Base-by-base conservation (phyloP, 306 rosid species). In the Fragaria ananassa region DNA sequence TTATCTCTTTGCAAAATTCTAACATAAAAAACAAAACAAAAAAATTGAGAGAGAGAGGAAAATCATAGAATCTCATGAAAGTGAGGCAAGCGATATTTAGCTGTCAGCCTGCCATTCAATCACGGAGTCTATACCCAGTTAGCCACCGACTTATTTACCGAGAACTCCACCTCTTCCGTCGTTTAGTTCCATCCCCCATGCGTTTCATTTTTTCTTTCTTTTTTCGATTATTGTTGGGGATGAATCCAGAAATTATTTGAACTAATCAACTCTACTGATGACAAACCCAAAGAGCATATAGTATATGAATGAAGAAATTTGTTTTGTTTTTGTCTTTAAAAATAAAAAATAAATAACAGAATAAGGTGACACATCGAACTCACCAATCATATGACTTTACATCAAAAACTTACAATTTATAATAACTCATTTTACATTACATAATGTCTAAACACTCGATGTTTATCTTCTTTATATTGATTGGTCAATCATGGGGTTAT, bases 81-180 rank as follows among this genome's bases (percentile, higher is more conserved):
- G 51, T 56, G 58, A 39, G 67, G 27, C 7, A 0, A 1, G 73
- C 74, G 2, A 51, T 41, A 67, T 79, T 53, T 76, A n/a, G 68
- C 62, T 54, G 78, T 79, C 73, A 63, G 31, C 27, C 60, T 51
- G 78, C 72, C 74, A 66, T 45, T 31, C 62, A 1, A 3, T 15
- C 72, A 1, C 21, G 44, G 64, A 78, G 71, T 70, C 54, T 14
- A 29, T 2, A 6, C 14, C 23, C 66, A 19, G 6, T 35, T 0
- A 11, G 27, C 66, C 54, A 35, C 65, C 64, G 54, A 66, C 74
- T 23, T 29, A 34, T 21, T 42, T 42, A 42, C 60, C 12, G 4
- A 18, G 6, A 27, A 27, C 67, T 15, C 9, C 60, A 50, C 21
- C 4, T 50, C 29, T 10, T 18, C 0, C 61, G 46, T 47, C 74